Base-by-base conservation (phyloP, 2,329 filamentous ascomycete species). In the Fusarium torreyae region DNA sequence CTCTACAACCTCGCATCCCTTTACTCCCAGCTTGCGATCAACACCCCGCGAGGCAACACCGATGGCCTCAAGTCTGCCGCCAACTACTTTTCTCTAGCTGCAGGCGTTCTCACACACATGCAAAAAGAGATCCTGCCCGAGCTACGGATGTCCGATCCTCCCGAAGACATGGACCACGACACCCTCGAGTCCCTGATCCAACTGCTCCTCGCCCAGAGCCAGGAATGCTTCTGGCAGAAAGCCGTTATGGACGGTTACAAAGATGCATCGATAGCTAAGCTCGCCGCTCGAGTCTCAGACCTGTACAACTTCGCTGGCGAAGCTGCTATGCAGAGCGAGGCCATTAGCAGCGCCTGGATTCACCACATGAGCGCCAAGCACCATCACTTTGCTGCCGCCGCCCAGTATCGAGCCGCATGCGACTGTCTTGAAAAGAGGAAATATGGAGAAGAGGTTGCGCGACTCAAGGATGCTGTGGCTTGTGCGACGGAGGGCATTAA, bases 161-260 rank as follows among this genome's bases (percentile, higher is more conserved):
- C 96, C 2, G 96, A 98, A 77, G 96, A 99, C 77, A 97, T 99
- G 94, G 96, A 99, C 74, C 87, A 89, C 51, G 88, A 92, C 75
- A 98, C 94, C 0, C 84, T 99, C 48, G 92, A 95, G 74, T 93
- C 93, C 53, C 82, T 98, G 45, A 88, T 92, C 72, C 89, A 95
- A 77, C 85, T 99, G 31, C 89, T 97, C 78, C 86, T 99, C 11
- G 95, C 94, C 1, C 94, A 99, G 78, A 94, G 92, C 28, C 96
- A 99, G 77, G 96, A 99, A 81, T 98, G 94, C 77, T 98, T 96
- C 80, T 99, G 96, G 96, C 92, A 96, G 73, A 98, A 97, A 78
- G 95, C 96, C 1, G 94, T 97, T 61, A 94, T 97, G 83, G 95
- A 98, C 77, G 90, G 91, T 24, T 89, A 97, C 81, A 98, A 97